Base-by-base conservation (phyloP, 2,329 filamentous ascomycete genomes). In the Xenoacremonium recifei region DNA sequence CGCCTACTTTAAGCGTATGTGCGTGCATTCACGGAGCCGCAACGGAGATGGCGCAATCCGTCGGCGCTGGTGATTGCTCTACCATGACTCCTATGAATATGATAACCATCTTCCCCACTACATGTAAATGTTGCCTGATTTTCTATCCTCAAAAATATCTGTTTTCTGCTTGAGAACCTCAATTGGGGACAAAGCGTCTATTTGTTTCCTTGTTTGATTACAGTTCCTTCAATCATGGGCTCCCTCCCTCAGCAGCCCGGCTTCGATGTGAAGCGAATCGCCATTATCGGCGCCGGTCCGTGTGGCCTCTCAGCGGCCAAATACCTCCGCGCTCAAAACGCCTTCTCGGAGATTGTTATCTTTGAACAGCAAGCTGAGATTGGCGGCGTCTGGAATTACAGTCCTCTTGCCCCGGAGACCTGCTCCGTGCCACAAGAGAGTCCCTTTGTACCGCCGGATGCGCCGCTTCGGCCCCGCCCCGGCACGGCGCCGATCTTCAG, bases 361-460 rank as follows among this genome's bases (percentile, higher is more conserved):
- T 95, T 87, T 57, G 93, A 97, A 65, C 89, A 96, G 65, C 83
- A 89, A 51, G 70, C 75, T 33, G 75, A 80, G 35, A 78, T 86
- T 6, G 92, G 90, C 43, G 92, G 93, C 3, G 80, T 93, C 9
- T 97, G 92, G 92, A 85, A 89, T 57, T 90, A 95, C 63, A 83
- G 76, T 48, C 69, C 72, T 20, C 65, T 63, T 45, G 74, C 64
- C 41, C 72, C 61, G 48, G 76, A 53, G 51, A 69, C 59, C 45
- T 75, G 59, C 53, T 75, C 53, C 23, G 70, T 92, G 27, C 89
- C 90, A 6, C 85, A 90, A 59, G 80, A 80, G n/a, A 76, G 79
- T 54, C 77, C 81, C 19, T 77, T 78, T 55, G 74, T 75, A 33
- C 75, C 79, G 18, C 72, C 77, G 1, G 85, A 91, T 49, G 72